Percentiles rank a stretch among this genome's conserved stretches.
Conservation (phyloP, 371 early-diverging fungal genomes). For the Mucor saturninus region DNA sequence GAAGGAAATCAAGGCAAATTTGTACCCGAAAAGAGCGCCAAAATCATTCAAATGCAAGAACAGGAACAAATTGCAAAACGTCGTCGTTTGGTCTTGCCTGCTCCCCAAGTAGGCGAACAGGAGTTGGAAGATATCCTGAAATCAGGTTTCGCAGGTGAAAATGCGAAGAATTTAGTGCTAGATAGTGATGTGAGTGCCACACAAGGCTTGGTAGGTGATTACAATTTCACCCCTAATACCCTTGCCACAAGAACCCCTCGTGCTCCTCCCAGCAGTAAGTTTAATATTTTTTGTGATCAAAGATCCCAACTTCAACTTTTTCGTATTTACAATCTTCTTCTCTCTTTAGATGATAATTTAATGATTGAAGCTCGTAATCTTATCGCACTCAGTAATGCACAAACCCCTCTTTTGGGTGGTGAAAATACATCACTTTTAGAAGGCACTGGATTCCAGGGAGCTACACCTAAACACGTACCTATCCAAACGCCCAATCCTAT, state of each 20-base stretch:
- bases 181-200: slow-evolving; percentile 71
- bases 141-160: slow-evolving; percentile 84
- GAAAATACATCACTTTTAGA: slow-evolving; percentile 56
- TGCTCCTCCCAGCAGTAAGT: slow-evolving; percentile 68
- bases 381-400: slow-evolving; percentile 72
- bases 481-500: slow-evolving; percentile 90
- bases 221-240: slow-evolving; percentile 63
- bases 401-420: slow-evolving; percentile 91
- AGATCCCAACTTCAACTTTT: too few species aligned
- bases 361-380: slow-evolving; percentile 85
- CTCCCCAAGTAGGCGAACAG: slow-evolving; percentile 89
- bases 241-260: slow-evolving; percentile 67
- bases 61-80: slow-evolving; percentile 77
- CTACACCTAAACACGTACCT: slow-evolving; percentile 63
- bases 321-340: too few species aligned
- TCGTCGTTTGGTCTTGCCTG: slow-evolving; percentile 81
- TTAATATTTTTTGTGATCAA: neutral
- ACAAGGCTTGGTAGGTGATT: slow-evolving; percentile 72
- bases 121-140: slow-evolving; percentile 94
- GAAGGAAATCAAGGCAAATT: slow-evolving; percentile 59
- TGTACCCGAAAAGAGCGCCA: slow-evolving; percentile 60
- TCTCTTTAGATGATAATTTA: slow-evolving; percentile 61
- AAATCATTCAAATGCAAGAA: slow-evolving; percentile 68
- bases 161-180: slow-evolving; percentile 70
- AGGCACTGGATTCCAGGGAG: slow-evolving; percentile 74